Evolutionary conservation across 2,329 filamentous ascomycete species (phyloP).

Genomic region (Capronia americana): DNA sequence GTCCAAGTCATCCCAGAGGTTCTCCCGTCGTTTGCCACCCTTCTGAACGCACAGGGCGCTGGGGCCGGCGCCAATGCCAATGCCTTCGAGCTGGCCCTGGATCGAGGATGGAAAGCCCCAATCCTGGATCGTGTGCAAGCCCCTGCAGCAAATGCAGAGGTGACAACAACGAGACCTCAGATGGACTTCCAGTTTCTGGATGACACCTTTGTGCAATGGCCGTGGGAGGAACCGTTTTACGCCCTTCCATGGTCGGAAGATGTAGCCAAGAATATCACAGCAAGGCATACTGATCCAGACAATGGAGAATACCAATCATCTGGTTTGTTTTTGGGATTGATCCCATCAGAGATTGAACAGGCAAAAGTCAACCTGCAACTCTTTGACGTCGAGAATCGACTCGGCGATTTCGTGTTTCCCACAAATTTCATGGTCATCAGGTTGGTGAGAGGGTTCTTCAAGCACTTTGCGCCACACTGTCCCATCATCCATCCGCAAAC

Average conservation of each 20-base stretch:
- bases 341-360: not conserved
- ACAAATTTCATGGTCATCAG: conserved; percentile 12
- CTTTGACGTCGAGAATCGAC: conserved; percentile 16
- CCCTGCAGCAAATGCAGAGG: no score
- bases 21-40: no score
- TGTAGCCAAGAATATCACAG: not conserved
- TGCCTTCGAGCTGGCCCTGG: no score
- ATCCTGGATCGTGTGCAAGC: no score
- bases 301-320: no score
- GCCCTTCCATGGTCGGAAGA: conserved; percentile 10
- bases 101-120: no score
- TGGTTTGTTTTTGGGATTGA: no score
- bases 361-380: conserved; percentile 14
- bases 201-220: conserved; percentile 9
- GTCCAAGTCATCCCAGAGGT: no score
- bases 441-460: conserved; percentile 18
- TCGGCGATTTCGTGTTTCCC: conserved; percentile 10
- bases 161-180: not conserved
- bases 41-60: no score
- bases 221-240: conserved; percentile 12
- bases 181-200: conserved; percentile 13
- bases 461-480: conserved; percentile 14
- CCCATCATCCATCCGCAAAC: conserved; percentile 11
- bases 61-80: no score
- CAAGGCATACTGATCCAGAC: no score